phyloP scores from a whole-genome alignment of 352 stramenopile species.

The Blastocystis sp. region DNA sequence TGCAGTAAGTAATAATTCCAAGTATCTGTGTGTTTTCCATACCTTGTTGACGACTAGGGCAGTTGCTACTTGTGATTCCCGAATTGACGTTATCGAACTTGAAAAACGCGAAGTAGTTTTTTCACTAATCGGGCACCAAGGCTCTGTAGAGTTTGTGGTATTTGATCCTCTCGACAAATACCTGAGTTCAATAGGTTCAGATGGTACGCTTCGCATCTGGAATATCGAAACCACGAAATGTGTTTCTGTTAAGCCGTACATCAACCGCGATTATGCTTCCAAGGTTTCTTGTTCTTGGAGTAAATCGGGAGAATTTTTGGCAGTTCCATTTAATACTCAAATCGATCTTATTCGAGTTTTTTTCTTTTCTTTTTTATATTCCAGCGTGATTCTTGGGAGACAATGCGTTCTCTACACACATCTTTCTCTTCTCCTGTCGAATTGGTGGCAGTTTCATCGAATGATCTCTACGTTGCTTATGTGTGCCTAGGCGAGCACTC shows the following conservation, averaged over 20 bases:
- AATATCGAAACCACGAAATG: background rate
- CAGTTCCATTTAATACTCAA: conserved; percentile 10
- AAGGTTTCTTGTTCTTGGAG: background rate
- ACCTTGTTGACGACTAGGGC: background rate
- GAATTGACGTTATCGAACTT: conserved; percentile 2
- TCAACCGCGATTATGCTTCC: background rate
- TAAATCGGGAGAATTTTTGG: background rate
- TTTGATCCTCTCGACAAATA: conserved; percentile 32
- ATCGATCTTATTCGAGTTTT: conserved; percentile 13
- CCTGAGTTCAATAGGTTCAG: background rate
- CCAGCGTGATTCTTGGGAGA: conserved; percentile 7
- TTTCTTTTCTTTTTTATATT: background rate
- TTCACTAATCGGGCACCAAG: conserved; percentile 19
- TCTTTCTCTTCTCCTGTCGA: background rate
- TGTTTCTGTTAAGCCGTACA: background rate
- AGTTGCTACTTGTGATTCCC: background rate
- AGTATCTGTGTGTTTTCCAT: background rate
- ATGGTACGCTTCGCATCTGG: conserved; percentile 34
- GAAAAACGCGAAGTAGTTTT: background rate
- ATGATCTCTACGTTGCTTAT: conserved; percentile 27
- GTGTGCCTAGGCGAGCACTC: background rate
- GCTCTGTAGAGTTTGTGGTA: background rate
- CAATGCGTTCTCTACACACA: background rate
- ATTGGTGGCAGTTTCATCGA: background rate
- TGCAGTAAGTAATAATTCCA: background rate